phyloP scores from a whole-genome alignment of 345 rosid genomes.

The Theobroma cacao region DNA sequence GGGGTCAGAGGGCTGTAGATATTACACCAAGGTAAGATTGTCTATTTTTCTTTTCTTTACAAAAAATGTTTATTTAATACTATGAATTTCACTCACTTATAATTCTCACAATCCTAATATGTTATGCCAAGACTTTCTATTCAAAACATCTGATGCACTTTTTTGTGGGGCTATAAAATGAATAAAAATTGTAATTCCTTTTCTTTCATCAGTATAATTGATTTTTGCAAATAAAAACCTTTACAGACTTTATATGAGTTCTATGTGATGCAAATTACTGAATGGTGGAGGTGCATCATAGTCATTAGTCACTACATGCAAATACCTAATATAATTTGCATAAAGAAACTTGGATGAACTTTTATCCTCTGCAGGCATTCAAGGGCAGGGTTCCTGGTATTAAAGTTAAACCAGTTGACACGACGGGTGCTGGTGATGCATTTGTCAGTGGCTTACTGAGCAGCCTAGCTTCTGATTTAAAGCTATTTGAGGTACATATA shows the following conservation, averaged over 20 bases:
- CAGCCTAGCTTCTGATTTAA: constrained; percentile 56
- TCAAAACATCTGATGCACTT: background rate
- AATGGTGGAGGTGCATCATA: background rate
- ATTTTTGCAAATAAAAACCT: background rate
- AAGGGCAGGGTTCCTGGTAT: constrained; percentile 68
- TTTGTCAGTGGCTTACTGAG: constrained; percentile 66
- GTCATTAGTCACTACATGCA: background rate
- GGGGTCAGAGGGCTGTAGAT: constrained; percentile 91
- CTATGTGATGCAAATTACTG: background rate
- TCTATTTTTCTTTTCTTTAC: background rate
- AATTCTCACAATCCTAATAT: background rate
- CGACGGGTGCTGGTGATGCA: constrained; percentile 90
- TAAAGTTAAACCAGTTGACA: constrained; percentile 67
- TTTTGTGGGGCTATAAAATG: background rate
- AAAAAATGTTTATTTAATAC: background rate
- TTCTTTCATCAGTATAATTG: background rate
- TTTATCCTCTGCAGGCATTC: constrained; percentile 47
- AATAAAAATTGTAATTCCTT: background rate
- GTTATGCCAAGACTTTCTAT: background rate
- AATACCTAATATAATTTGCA: background rate
- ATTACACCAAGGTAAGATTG: constrained; percentile 75
- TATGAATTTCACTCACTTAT: background rate
- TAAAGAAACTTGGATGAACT: background rate
- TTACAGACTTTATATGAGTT: background rate
- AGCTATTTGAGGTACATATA: constrained; percentile 40